phyloP scores from a whole-genome alignment of 306 rosid species.

The Cicer arietinum region DNA sequence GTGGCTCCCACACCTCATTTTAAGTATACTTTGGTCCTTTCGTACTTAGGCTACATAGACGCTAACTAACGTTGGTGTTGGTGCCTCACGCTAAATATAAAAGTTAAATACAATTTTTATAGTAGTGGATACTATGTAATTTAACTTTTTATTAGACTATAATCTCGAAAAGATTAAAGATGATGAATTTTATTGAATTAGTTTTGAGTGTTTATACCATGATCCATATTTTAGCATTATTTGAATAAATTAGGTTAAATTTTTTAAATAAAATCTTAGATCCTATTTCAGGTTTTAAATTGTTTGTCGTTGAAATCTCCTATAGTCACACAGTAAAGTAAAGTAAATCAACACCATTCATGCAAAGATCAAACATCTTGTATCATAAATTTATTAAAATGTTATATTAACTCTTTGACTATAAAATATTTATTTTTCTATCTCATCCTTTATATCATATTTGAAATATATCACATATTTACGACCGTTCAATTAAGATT shows the following conservation, averaged over 20 bases:
- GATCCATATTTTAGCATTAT: conserved; percentile 28
- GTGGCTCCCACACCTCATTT: too few species aligned
- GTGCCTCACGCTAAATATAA: too few species aligned
- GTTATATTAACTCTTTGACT: background rate
- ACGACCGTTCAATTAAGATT: too few species aligned
- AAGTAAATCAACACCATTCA: background rate
- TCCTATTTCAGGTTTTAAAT: background rate
- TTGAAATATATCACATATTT: too few species aligned
- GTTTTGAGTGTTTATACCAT: background rate
- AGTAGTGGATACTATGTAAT: conserved; percentile 3
- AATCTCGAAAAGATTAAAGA: conserved; percentile 12
- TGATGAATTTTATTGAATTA: conserved; percentile 1
- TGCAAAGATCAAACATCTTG: background rate
- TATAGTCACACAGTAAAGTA: background rate
- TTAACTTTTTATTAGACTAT: conserved; percentile 22
- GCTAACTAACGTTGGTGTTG: too few species aligned
- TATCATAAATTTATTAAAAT: background rate
- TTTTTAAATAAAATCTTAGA: background rate
- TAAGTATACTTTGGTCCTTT: too few species aligned
- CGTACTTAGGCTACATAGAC: too few species aligned
- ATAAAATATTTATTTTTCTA: too few species aligned
- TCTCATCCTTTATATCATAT: too few species aligned
- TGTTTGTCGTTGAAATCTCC: background rate
- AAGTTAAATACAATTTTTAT: too few species aligned
- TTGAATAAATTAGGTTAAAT: background rate